A percentile compares a stretch with the other conserved stretches of the same genome.
Conservation (phyloP, 2,329 filamentous ascomycete genomes). For the Alternaria sp. region DNA sequence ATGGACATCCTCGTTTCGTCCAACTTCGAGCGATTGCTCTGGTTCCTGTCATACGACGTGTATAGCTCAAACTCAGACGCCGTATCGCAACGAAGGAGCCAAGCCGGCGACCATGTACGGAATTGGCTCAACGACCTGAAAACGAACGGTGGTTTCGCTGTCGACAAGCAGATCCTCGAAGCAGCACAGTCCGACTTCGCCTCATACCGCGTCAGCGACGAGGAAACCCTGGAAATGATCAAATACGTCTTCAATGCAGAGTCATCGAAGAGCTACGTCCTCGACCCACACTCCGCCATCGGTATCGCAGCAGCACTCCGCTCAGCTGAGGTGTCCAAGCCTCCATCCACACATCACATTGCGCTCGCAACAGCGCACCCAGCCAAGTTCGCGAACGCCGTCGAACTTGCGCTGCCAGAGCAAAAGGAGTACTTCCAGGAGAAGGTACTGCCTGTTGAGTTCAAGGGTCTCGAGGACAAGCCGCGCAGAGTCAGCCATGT, state of each 20-base stretch:
- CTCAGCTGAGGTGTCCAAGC: constrained; percentile 63
- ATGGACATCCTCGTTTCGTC: constrained; percentile 98
- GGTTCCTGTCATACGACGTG: constrained; percentile 78
- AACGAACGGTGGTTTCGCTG: constrained; percentile 79
- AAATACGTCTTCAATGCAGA: constrained; percentile 56
- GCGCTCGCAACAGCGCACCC: constrained; percentile 93
- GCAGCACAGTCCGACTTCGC: constrained; percentile 77
- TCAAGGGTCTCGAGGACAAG: constrained; percentile 77
- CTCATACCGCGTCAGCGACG: constrained; percentile 72
- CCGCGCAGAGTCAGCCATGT: constrained; percentile 76
- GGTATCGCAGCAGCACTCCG: constrained; percentile 78
- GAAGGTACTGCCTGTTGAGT: constrained; percentile 80
- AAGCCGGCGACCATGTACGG: constrained; percentile 74
- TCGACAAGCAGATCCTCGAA: constrained; percentile 74
- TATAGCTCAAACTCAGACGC: constrained; percentile 48
- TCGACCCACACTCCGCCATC: constrained; percentile 92
- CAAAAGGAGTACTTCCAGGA: constrained; percentile 77
- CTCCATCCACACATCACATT: constrained; percentile 68
- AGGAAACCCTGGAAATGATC: constrained; percentile 57
- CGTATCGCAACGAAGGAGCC: constrained; percentile 54
- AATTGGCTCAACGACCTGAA: constrained; percentile 83
- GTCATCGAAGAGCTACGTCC: constrained; percentile 68
- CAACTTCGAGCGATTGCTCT: constrained; percentile 95
- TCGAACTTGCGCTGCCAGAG: constrained; percentile 76
- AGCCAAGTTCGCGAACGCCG: constrained; percentile 89